A percentile compares a stretch with the other conserved stretches of the same genome.
Conservation (phyloP, 2,329 filamentous ascomycete species). For the Apiospora malaysiana region DNA sequence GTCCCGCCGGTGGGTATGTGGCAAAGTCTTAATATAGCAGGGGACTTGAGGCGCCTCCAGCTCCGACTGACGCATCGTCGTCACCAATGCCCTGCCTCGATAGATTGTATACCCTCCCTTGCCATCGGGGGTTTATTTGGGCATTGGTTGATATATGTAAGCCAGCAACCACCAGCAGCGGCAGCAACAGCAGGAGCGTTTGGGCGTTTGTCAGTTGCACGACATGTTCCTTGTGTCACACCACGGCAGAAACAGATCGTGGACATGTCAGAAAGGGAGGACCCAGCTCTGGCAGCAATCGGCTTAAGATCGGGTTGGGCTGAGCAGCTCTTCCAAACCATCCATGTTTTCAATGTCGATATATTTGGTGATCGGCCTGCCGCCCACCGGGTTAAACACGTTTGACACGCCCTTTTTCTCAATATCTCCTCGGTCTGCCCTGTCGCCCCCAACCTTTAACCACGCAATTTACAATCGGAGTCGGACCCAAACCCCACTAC, state of each 20-base stretch:
- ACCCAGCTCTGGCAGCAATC: background rate
- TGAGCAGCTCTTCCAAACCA: background rate
- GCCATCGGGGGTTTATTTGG: conserved; percentile 1
- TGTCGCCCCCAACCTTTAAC: background rate
- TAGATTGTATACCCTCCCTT: conserved; percentile 16
- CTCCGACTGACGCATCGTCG: background rate
- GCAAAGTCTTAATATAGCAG: background rate
- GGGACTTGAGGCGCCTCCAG: background rate
- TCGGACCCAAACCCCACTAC: conserved; percentile 1
- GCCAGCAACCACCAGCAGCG: conserved; percentile 7
- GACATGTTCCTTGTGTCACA: background rate
- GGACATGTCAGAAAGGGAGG: conserved; percentile 2
- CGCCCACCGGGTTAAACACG: conserved; percentile 7
- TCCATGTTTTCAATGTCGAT: conserved; percentile 10
- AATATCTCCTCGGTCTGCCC: background rate
- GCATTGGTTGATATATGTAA: background rate
- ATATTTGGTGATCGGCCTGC: background rate
- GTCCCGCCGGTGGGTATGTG: background rate
- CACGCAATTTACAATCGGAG: conserved; percentile 7
- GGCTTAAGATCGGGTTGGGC: conserved; percentile 8
- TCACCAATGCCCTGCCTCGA: background rate
- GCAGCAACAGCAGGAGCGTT: background rate
- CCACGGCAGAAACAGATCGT: conserved; percentile 3
- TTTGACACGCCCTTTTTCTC: background rate
- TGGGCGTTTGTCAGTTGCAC: background rate